Base-by-base conservation (phyloP, 2,329 filamentous ascomycete species). In the Xylaria sp. region DNA sequence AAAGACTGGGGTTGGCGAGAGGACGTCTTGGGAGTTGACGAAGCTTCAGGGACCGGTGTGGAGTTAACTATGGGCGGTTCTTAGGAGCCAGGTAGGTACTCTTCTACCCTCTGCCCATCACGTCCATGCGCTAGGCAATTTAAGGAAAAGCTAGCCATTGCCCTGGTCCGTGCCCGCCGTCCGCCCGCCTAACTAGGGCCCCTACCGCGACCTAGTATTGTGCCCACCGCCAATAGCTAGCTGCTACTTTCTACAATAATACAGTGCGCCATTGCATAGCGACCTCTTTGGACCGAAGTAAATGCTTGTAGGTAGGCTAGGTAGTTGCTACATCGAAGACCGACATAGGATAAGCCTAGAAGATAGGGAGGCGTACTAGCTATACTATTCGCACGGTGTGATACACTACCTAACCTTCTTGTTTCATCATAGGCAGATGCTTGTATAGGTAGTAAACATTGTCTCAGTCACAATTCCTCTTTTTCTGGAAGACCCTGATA, bases 1-100 rank as follows among this genome's bases (percentile, higher is more conserved):
- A 71, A 68, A 70, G 65, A 71, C 61, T 70, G 62, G 68, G 70
- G 69, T 69, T 60, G 58, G 68, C 36, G 60, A 67, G 66, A 66
- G 68, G 65, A 56, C 30, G 65, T 42, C 42, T 64, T 66, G 60
- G 61, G 62, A 61, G 67, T 71, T 67, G 63, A 59, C 57, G 69
- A 69, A 71, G 66, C 66, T 67, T 61, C 59, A 70, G 65, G 68
- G 65, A 69, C 65, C 60, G 59, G 42, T 70, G 67, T 69, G 62
- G 62, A 69, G 67, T 65, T 61, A n/a, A n/a, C n/a, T n/a, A 24
- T 14, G 47, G 50, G 53, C 39, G 61, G 32, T 42, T 21, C 34
- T 57, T 42, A 14, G 58, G 55, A 57, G 56, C 53, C 62, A 64
- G 36, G 57, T 61, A 47, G 54, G 45, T 68, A 21, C 42, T 56